A percentile compares a stretch with the other conserved stretches of the same genome.
These are phyloP conservation scores for Cicer judaicum DNA, from an alignment of 306 rosid species.

Conservation along the genomic window DNA sequence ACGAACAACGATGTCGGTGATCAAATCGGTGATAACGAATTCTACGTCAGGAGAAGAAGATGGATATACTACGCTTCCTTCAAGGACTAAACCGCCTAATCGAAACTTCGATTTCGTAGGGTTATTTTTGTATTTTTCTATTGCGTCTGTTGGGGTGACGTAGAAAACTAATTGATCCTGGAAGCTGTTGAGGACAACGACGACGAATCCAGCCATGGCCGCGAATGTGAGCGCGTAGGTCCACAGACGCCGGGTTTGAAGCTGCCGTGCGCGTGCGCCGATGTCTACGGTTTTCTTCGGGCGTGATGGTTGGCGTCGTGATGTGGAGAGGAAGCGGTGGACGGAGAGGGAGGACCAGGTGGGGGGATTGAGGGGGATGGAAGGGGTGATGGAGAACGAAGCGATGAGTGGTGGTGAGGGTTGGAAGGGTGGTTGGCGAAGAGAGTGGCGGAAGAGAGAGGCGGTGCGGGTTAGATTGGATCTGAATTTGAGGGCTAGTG, in stretches of 20 bases:
- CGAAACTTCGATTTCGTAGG: slow-evolving; percentile 82
- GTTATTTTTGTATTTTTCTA: slow-evolving; percentile 59
- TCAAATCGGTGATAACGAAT: slow-evolving; percentile 83
- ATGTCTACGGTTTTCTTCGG: slow-evolving; percentile 66
- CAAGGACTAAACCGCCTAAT: slow-evolving; percentile 88
- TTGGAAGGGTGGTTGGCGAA: slow-evolving; percentile 31
- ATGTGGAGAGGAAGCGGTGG: slow-evolving; percentile 70
- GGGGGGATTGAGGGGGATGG: not conserved
- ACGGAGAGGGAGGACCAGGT: slow-evolving; percentile 12
- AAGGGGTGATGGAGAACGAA: slow-evolving; percentile 33
- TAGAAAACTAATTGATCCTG: slow-evolving; percentile 84
- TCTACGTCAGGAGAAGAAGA: slow-evolving; percentile 75
- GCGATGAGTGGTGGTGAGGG: slow-evolving; percentile 35
- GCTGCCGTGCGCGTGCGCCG: slow-evolving; percentile 86
- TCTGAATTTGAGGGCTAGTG: slow-evolving; percentile 66
- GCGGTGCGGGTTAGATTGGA: slow-evolving; percentile 58
- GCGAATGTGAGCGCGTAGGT: slow-evolving; percentile 71
- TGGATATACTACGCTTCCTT: slow-evolving; percentile 86
- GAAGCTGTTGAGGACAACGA: slow-evolving; percentile 74
- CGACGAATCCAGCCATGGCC: slow-evolving; percentile 82
- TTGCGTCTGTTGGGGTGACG: slow-evolving; percentile 81
- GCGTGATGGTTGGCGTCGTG: slow-evolving; percentile 61
- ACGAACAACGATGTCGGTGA: slow-evolving; percentile 85
- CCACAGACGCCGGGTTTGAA: slow-evolving; percentile 90
- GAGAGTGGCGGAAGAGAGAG: slow-evolving; percentile 41